Evolutionary conservation across 768 basidiomycete species (phyloP).

Genomic region (button mushroom (Agaricus bisporus)): DNA sequence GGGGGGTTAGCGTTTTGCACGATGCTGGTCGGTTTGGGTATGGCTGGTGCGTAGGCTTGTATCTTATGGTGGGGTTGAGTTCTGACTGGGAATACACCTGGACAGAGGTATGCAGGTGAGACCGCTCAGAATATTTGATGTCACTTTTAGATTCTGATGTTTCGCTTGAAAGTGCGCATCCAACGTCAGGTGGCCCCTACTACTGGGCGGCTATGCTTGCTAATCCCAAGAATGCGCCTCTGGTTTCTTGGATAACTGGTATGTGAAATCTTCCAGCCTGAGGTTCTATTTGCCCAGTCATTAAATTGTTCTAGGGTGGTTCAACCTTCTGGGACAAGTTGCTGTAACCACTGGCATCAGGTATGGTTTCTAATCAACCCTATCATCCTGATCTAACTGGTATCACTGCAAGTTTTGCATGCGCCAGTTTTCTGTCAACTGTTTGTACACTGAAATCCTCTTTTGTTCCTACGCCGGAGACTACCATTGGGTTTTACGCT

Average conservation of each 20-base stretch:
- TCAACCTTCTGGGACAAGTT: slow-evolving; percentile 70
- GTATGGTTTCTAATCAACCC: slow-evolving; percentile 41
- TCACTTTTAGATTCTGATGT: background rate
- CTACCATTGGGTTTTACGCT: slow-evolving; percentile 62
- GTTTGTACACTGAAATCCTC: slow-evolving; percentile 50
- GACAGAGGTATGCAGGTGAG: slow-evolving; percentile 44
- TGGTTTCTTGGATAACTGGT: slow-evolving; percentile 72
- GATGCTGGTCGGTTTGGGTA: slow-evolving; percentile 64
- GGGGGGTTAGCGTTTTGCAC: slow-evolving; percentile 50
- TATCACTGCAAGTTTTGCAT: slow-evolving; percentile 43
- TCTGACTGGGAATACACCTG: background rate
- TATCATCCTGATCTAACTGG: background rate
- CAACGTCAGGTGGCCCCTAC: slow-evolving; percentile 70
- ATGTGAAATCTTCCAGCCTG: background rate
- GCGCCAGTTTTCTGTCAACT: slow-evolving; percentile 65
- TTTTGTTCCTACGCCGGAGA: slow-evolving; percentile 53
- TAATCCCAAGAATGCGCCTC: slow-evolving; percentile 45
- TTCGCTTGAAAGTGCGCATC: slow-evolving; percentile 44
- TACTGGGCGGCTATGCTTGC: slow-evolving; percentile 81
- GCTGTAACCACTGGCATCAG: slow-evolving; percentile 73
- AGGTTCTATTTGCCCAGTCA: background rate
- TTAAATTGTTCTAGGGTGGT: slow-evolving; percentile 45
- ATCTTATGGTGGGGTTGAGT: background rate
- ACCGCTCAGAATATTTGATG: background rate
- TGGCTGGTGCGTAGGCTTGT: slow-evolving; percentile 46